Percentiles rank a stretch among this genome's conserved stretches.
Evolutionary conservation across 2,329 filamentous ascomycete genomes (phyloP).

Genomic region (Nannizziopsis arthrosporioides): DNA sequence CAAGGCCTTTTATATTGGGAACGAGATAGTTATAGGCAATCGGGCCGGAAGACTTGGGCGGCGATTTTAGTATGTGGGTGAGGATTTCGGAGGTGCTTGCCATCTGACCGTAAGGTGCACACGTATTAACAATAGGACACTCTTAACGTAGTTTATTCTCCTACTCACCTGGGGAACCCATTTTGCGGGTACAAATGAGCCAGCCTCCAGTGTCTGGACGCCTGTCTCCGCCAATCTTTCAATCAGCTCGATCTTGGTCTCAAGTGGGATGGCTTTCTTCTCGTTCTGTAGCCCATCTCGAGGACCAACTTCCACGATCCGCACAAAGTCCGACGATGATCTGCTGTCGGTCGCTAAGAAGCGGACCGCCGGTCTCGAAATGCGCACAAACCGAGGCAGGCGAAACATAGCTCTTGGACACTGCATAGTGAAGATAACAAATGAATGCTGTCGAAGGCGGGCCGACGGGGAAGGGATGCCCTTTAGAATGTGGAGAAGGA

Average conservation of each 20-base stretch:
- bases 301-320: slow-evolving; percentile 44
- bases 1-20: slow-evolving; percentile 51
- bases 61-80: slow-evolving; percentile 40
- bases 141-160: neutral
- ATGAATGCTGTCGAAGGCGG: neutral
- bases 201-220: slow-evolving; percentile 41
- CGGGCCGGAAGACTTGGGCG: slow-evolving; percentile 39
- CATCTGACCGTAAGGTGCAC: slow-evolving; percentile 40
- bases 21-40: slow-evolving; percentile 57
- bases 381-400: slow-evolving; percentile 23
- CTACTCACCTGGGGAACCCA: slow-evolving; percentile 42
- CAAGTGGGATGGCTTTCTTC: slow-evolving; percentile 37
- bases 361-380: slow-evolving; percentile 17
- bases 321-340: slow-evolving; percentile 38
- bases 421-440: slow-evolving; percentile 18
- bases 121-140: neutral
- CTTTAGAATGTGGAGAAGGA: neutral
- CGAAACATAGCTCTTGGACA: slow-evolving; percentile 20
- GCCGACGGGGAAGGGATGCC: neutral
- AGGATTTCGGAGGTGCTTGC: slow-evolving; percentile 52
- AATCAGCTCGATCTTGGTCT: slow-evolving; percentile 42
- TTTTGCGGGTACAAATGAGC: slow-evolving; percentile 44
- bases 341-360: slow-evolving; percentile 31
- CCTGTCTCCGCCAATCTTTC: slow-evolving; percentile 37
- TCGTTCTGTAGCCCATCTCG: slow-evolving; percentile 46